Percentiles rank a stretch among this genome's conserved stretches.
Evolutionary conservation across 75 land plant species (phyloP).

Genomic region (Selaginella moellendorffii): DNA sequence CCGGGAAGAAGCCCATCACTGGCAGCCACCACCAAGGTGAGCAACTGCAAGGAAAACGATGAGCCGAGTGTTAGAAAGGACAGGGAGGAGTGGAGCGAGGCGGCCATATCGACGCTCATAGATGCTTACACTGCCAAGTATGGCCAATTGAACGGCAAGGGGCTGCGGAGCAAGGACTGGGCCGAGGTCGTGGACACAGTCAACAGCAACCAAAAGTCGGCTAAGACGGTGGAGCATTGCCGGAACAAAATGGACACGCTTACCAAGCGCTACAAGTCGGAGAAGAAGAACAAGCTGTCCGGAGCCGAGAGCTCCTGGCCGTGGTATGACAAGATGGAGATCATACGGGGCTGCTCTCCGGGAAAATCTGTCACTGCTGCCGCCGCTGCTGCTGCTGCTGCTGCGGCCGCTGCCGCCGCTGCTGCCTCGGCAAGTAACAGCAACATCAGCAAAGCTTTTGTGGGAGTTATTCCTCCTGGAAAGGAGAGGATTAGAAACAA

Average conservation of each 20-base stretch:
- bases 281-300: conserved; percentile 9
- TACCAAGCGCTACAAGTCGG: conserved; percentile 5
- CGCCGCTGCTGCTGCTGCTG: no score
- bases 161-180: conserved; percentile 9
- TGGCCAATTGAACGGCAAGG: conserved; percentile 1
- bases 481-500: no score
- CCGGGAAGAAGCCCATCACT: no score
- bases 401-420: no score
- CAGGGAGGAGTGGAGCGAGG: conserved; percentile 9
- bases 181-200: conserved; percentile 7
- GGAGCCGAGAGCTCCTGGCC: not conserved
- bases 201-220: conserved; percentile 8
- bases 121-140: conserved; percentile 8
- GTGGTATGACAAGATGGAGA: conserved; percentile 5
- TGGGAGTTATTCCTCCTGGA: no score
- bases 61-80: not conserved
- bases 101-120: conserved; percentile 5
- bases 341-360: not conserved
- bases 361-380: not conserved
- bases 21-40: no score
- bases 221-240: conserved; percentile 11
- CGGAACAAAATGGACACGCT: conserved; percentile 11
- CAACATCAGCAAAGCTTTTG: no score
- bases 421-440: no score
- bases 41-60: not conserved